phyloP scores from a whole-genome alignment of 192 early-diverging fungal genomes.

The Kappamyces sp. region DNA sequence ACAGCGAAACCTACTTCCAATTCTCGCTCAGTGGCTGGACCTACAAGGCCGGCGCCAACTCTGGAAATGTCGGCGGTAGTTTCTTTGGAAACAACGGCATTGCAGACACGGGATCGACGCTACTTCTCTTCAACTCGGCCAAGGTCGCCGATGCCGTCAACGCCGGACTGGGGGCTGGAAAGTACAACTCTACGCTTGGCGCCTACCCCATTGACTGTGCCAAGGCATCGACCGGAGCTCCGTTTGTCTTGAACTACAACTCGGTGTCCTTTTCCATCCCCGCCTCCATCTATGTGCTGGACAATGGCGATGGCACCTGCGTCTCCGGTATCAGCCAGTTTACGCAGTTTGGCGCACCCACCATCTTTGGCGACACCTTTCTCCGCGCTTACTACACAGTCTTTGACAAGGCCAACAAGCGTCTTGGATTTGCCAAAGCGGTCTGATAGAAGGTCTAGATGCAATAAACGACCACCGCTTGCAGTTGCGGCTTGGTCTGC shows the following conservation, averaged over 20 bases:
- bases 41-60: constrained; percentile 16
- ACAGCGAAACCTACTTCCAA: constrained; percentile 22
- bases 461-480: too few relatives aligned
- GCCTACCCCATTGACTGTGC: constrained; percentile 4
- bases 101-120: constrained; percentile 34
- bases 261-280: background rate
- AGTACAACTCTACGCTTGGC: too few relatives aligned
- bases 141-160: constrained; percentile 8
- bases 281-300: constrained; percentile 22
- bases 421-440: constrained; percentile 25
- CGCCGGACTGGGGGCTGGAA: background rate
- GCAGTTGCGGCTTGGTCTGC: too few relatives aligned
- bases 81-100: constrained; percentile 14
- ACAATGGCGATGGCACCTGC: constrained; percentile 26
- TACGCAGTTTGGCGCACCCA: background rate
- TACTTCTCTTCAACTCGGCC: constrained; percentile 23
- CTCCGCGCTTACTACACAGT: constrained; percentile 36
- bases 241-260: background rate
- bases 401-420: constrained; percentile 30
- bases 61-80: background rate
- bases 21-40: constrained; percentile 17
- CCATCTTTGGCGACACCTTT: constrained; percentile 37
- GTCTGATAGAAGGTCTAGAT: background rate
- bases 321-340: constrained; percentile 7
- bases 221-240: background rate